A percentile compares a stretch with the other conserved stretches of the same genome.
Evolutionary conservation across 2,329 filamentous ascomycete genomes (phyloP).

Genomic region (Aspergillus intermedius): DNA sequence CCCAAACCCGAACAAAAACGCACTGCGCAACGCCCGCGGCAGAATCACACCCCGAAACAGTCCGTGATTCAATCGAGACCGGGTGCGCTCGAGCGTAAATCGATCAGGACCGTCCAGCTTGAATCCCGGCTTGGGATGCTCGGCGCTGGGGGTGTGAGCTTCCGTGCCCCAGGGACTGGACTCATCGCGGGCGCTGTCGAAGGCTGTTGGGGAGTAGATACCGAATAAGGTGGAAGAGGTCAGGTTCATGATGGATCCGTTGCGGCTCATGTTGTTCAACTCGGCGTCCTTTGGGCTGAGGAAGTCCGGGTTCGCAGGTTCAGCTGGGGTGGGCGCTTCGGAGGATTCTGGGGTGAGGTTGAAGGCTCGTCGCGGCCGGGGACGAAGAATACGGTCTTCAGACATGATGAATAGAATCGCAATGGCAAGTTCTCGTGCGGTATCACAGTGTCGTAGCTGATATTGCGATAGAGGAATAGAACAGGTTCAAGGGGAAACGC

Average conservation of each 20-base stretch:
- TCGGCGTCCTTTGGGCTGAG: constrained; percentile 27
- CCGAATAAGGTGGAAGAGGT: constrained; percentile 84
- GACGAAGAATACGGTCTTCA: constrained; percentile 53
- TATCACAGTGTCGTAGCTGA: too few relatives aligned
- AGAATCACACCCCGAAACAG: constrained; percentile 41
- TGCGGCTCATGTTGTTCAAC: constrained; percentile 53
- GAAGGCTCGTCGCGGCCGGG: constrained; percentile 67
- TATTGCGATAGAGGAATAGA: not conserved
- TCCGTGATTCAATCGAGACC: constrained; percentile 32
- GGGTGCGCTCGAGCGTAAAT: constrained; percentile 25
- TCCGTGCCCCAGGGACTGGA: constrained; percentile 73
- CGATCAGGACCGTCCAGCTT: constrained; percentile 19
- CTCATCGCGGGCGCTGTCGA: constrained; percentile 51
- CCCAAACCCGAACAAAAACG: constrained; percentile 70
- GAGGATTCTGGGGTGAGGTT: constrained; percentile 48
- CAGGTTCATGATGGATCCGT: constrained; percentile 75
- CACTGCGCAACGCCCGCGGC: constrained; percentile 52
- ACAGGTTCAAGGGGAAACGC: not conserved
- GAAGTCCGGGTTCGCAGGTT: constrained; percentile 29
- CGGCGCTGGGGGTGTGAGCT: constrained; percentile 58
- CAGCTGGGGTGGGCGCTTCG: constrained; percentile 34
- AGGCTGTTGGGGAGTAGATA: constrained; percentile 70
- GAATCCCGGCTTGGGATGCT: constrained; percentile 37
- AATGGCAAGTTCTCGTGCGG: not conserved
- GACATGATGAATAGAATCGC: constrained; percentile 19